Evolutionary conservation across 345 rosid species (phyloP), one percentile per base, ranked within the genome.

Genomic region (Melaleuca quinquenervia): DNA sequence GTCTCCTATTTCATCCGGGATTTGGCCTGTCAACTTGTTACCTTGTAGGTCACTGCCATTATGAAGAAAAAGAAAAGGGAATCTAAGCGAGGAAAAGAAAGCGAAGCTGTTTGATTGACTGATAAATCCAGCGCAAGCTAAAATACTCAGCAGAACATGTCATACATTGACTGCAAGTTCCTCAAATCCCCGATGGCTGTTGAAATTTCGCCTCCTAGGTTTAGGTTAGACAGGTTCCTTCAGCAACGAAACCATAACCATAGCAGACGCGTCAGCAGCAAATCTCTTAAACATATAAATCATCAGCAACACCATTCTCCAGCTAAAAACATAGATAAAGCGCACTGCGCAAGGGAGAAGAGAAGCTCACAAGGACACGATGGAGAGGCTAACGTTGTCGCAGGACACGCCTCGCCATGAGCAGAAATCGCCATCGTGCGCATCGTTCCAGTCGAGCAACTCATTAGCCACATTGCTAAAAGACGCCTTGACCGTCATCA

Each of bases 1-100:
- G 87, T 96, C 92, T 84, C 99, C 99, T 84, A 95, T 91, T 92
- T 97, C 99, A 84, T 94, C 99, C 0, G 99, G 99, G 51, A 97
- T 94, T 89, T 95, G 99, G 48, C 99, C 99, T 0, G 92, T 91
- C 78, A 96, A 82, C 82, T 94, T 91, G 86, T 96, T 97, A 32
- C 98, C 98, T 88, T 91, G 94, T 62, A 97, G 90, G 85, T 97
- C 98, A 86, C 99, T 97, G 92, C 86, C 82, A 62, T 45, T 29
- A 32, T 14, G n/a, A n/a, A n/a, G n/a, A 41, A 45, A 15, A 29
- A 27, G 7, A 1, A 44, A 0, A 53, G 15, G 44, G 8, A 7
- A 20, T 16, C 50, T 32, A 55, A 45, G 41, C 56, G 45, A 48
- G 50, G 11, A 85, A 70, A 70, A 70, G 13, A 36, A 32, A 32